Base-by-base conservation (phyloP, 1,284 basidiomycete genomes). In the Ustilago xerochloae region DNA sequence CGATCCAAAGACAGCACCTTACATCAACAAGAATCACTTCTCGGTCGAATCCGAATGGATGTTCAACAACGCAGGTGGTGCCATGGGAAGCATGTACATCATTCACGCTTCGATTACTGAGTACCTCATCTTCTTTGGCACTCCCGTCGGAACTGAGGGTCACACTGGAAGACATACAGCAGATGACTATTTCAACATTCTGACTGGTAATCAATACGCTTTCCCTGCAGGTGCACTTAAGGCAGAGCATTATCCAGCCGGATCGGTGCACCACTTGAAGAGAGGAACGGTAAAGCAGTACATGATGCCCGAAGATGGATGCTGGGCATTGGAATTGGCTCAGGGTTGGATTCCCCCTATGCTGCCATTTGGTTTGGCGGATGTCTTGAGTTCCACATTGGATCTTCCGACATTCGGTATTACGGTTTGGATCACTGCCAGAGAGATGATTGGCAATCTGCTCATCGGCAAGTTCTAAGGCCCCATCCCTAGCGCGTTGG, bases 41-140 rank as follows among this genome's bases (percentile, higher is more conserved):
- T 64, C 57, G 30, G 63, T 78, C 52, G 72, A 67, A 28, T 89
- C 89, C 22, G 94, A 98, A 82, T 98, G 96, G 96, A 90, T 98
- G 43, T 93, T 97, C 86, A 98, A 91, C 87, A 99, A 99, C 82
- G 96, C 96, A 0, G 96, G 95, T 18, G 96, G 97, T 55, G 96
- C 97, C 0, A 99, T 98, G 96, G 96, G 87, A 45, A 90, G 91
- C 45, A 98, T 99, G 96, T 97, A 93, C 85, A 89, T 98, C 86
- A 92, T 99, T 75, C 95, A 97, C 82, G 93, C 94, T 16, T 91
- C 89, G 85, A 96, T 87, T 93, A 94, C 87, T 89, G 96, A 81
- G 68, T 88, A 88, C 78, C 79, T 89, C 41, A 88, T 88, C 86
- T 91, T 99, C 81, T 99, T 99, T 79, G 96, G 96, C 4, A 95